These are phyloP conservation scores for Trichoderma simmonsii DNA, from an alignment of 2,329 filamentous ascomycete species.

Conservation along the genomic window DNA sequence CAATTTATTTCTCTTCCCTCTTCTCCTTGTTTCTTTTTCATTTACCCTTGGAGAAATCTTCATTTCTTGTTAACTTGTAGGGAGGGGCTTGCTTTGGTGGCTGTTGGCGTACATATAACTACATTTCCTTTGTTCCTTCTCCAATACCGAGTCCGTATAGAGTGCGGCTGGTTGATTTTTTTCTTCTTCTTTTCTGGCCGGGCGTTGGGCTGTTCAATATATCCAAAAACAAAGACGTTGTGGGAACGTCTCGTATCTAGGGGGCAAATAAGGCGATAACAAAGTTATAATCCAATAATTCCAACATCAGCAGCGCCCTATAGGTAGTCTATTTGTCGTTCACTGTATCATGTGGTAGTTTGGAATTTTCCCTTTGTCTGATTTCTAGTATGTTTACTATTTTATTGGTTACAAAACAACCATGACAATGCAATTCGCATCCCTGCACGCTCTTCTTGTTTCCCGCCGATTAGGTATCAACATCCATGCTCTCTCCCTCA, in stretches of 20 bases:
- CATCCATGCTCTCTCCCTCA: conserved; percentile 67
- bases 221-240: conserved; percentile 14
- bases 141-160: neutral
- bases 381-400: conserved; percentile 14
- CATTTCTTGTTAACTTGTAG: neutral
- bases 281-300: conserved; percentile 17
- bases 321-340: neutral
- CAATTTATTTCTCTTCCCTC: neutral
- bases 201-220: conserved; percentile 18
- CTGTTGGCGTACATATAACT: conserved; percentile 9
- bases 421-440: neutral
- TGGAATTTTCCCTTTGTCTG: neutral
- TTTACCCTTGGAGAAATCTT: neutral
- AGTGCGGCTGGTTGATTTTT: conserved; percentile 1
- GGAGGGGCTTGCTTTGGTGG: neutral
- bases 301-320: neutral
- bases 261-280: conserved; percentile 10
- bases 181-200: neutral
- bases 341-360: neutral
- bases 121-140: conserved; percentile 2
- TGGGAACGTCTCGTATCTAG: conserved; percentile 14
- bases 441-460: neutral
- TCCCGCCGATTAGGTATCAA: conserved; percentile 51
- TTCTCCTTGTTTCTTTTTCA: neutral
- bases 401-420: neutral